phyloP scores from a whole-genome alignment of 495 filamentous ascomycete genomes.

The Xylaria curta region DNA sequence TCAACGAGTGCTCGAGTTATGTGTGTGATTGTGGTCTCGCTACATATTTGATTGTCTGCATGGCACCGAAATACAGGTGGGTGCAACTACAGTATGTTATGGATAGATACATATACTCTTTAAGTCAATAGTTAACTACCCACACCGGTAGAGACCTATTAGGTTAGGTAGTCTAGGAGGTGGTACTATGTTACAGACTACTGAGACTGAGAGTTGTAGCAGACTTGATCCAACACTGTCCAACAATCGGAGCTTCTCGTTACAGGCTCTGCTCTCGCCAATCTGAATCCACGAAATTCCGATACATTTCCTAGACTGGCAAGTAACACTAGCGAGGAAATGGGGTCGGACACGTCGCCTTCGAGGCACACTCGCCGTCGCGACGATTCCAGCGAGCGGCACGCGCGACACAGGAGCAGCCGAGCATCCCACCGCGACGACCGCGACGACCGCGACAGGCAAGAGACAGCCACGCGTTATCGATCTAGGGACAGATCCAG shows the following conservation, averaged over 20 bases:
- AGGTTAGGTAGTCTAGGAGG: too few species aligned
- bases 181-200: too few species aligned
- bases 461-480: conserved; percentile 30
- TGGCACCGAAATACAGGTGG: too few species aligned
- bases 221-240: neutral
- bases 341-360: conserved; percentile 24
- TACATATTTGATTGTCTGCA: conserved; percentile 66
- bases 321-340: conserved; percentile 3
- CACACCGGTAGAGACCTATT: too few species aligned
- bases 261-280: conserved; percentile 11
- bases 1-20: conserved; percentile 54
- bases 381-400: conserved; percentile 31
- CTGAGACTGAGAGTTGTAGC: neutral
- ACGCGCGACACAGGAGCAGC: conserved; percentile 33
- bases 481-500: conserved; percentile 36
- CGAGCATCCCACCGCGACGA: conserved; percentile 34
- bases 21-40: conserved; percentile 57
- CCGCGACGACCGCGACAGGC: conserved; percentile 32
- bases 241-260: neutral
- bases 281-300: neutral
- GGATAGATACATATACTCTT: neutral
- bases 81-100: too few species aligned
- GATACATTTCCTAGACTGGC: neutral
- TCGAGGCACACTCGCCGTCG: conserved; percentile 1
- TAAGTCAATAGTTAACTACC: neutral